Evolutionary conservation across 768 basidiomycete genomes (phyloP).

Genomic region (Serendipita vermifera): DNA sequence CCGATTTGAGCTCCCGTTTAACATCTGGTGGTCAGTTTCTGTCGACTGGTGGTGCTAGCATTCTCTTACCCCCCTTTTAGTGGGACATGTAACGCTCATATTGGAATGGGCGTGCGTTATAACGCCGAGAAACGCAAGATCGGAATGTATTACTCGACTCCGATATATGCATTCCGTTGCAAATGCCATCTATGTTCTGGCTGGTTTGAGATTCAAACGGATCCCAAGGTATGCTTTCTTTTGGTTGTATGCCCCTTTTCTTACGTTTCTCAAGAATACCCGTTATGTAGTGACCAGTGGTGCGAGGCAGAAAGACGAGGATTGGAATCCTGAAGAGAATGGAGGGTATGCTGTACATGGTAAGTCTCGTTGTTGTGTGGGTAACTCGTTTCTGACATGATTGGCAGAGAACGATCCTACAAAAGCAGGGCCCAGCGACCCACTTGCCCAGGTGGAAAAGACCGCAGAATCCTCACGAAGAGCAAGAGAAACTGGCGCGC

Average conservation of each 20-base stretch:
- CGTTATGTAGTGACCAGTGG: constrained; percentile 86
- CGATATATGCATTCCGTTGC: constrained; percentile 90
- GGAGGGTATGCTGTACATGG: constrained; percentile 86
- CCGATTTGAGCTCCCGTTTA: constrained; percentile 92
- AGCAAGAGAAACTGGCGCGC: constrained; percentile 58
- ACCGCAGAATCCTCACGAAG: constrained; percentile 63
- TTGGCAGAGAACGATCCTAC: constrained; percentile 54
- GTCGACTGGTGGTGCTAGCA: not conserved
- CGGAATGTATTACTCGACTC: constrained; percentile 86
- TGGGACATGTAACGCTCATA: constrained; percentile 87
- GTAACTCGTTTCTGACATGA: not conserved
- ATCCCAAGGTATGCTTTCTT: constrained; percentile 61
- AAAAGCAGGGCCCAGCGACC: constrained; percentile 52
- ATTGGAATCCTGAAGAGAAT: constrained; percentile 94
- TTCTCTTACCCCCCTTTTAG: constrained; percentile 29
- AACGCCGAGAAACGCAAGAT: constrained; percentile 98
- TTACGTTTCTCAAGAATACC: constrained; percentile 53
- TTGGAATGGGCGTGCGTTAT: constrained; percentile 99
- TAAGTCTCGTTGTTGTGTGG: constrained; percentile 22
- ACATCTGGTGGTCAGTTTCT: constrained; percentile 77
- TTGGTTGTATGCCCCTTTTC: not conserved
- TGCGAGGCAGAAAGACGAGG: constrained; percentile 87
- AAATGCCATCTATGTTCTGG: constrained; percentile 93
- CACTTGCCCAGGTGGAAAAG: constrained; percentile 82
- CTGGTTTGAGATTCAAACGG: constrained; percentile 98